Base-by-base conservation (phyloP, 225 moss, liverwort and hornwort species). In the Asterella californica region DNA sequence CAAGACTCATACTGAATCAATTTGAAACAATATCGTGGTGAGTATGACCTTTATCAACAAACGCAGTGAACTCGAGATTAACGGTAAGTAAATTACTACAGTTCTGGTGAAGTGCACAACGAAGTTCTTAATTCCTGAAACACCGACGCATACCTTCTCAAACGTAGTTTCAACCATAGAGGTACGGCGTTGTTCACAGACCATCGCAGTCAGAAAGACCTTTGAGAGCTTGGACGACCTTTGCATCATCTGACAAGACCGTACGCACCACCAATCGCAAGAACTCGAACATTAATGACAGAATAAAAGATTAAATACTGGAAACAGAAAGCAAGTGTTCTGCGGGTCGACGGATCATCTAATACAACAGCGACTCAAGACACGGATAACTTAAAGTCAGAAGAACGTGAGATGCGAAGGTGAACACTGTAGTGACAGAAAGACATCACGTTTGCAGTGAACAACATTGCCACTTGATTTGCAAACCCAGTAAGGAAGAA, bases 151-250 rank as follows among this genome's bases (percentile, higher is more conserved):
- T 7, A 93, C 97, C 91, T 92, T 95, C 84, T 95, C 95, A 75
- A 95, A 93, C 8, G 95, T 93, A 50, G 92, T 99, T 83, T 99
- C 99, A 61, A 90, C 83, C 88, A 90, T 83, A 17, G 90, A 85
- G 50, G 90, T 92, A 36, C 92, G 85, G 72, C 90, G 90, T 61
- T 93, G 89, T 75, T 95, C 94, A 66, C 81, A 84, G 38, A 95
- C 92, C 95, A 95, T 93, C 24, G 95, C 91, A 72, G 92, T 93
- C 62, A 99, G 88, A 45, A 99, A 93, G 52, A 95, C 88, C 81
- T 99, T 99, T 42, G 89, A 88, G 71, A 85, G 85, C 82, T 89
- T 92, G 65, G 95, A 84, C 70, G 89, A 91, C 57, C 91, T 90
- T 81, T 85, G 90, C 95, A 99, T 95, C 69, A 93, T 90, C 99